Percentiles rank a stretch among this genome's conserved stretches.
These are phyloP conservation scores for Protostelium mycophagum DNA, from an alignment of 78 protist species.

Conservation along the genomic window DNA sequence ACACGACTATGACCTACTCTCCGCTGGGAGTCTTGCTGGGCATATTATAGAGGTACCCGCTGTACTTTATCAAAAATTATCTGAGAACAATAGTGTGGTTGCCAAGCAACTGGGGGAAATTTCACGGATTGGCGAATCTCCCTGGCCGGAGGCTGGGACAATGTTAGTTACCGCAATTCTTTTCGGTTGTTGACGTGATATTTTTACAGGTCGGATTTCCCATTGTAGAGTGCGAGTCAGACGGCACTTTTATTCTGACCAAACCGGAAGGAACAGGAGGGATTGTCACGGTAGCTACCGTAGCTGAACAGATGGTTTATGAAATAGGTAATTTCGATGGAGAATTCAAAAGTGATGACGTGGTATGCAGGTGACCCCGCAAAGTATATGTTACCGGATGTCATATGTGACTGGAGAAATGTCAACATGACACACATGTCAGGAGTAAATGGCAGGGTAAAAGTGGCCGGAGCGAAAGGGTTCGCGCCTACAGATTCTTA, in stretches of 20 bases:
- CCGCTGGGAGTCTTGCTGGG: conserved; percentile 43
- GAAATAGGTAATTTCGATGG: conserved; percentile 15
- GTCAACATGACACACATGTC: conserved; percentile 7
- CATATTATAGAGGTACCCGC: conserved; percentile 25
- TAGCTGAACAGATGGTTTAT: conserved; percentile 31
- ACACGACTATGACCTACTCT: conserved; percentile 13
- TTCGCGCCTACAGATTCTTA: conserved; percentile 15
- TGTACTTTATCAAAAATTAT: too few species aligned
- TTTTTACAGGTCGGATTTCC: conserved; percentile 24
- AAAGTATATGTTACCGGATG: conserved; percentile 27
- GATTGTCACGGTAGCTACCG: conserved; percentile 7
- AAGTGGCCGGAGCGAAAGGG: conserved; percentile 13
- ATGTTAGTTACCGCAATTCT: not conserved
- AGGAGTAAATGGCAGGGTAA: not conserved
- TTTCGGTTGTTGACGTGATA: not conserved
- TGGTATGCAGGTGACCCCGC: conserved; percentile 42
- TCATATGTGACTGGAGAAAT: conserved; percentile 13
- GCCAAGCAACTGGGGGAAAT: conserved; percentile 35
- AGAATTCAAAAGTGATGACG: not conserved
- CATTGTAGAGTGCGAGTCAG: conserved; percentile 11
- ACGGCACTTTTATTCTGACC: conserved; percentile 28
- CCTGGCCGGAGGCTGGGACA: not conserved
- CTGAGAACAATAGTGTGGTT: conserved; percentile 1
- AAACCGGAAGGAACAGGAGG: conserved; percentile 36
- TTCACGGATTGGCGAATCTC: conserved; percentile 26